Base-by-base conservation (phyloP, 805 yeast genomes). In the Candida berthetii region DNA sequence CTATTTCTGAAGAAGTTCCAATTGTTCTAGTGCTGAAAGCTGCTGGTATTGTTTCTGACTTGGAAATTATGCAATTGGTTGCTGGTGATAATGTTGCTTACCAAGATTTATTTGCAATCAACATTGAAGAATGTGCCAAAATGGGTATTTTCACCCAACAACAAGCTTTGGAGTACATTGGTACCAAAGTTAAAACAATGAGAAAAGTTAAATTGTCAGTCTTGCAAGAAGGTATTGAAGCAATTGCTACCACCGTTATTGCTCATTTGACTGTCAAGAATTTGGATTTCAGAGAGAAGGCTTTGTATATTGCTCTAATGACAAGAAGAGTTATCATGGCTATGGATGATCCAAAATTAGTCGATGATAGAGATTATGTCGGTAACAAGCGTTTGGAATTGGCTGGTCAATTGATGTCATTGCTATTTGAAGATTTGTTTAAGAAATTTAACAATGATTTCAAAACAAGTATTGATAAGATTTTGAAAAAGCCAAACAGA, bases 321-420 rank as follows among this genome's bases (percentile, higher is more conserved):
- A 85, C 99, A 1, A 78, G 99, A 59, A 77, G 98, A 57, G 98
- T 91, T 3, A 75, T 93, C 18, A 87, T 88, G 95, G 87, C 99
- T 4, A 87, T 93, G 82, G 82, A 86, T 48, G 85, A 93, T 55
- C 95, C 97, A 7, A 80, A 81, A 50, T 82, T 88, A 82, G 96
- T 93, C n/a, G 99, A 93, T 57, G 99, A 93, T 64, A 80, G 98
- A 65, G 99, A 93, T 68, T 93, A 93, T 58, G 98, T 93, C 36
- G 99, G 99, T 71, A 91, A 91, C 66, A 93, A 93, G 64, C 85
- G 99, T 66, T 72, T 93, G 49, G 99, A 93, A 66, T 71, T 93
- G 58, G 99, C 99, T 1, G 99, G 99, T 43, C 99, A 93, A 65
- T 73, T 93, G 59, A 86, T 93, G 87, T 88, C 98, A 7, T 70